phyloP scores from a whole-genome alignment of 441 rosid species.

The Biscutella auriculata region DNA sequence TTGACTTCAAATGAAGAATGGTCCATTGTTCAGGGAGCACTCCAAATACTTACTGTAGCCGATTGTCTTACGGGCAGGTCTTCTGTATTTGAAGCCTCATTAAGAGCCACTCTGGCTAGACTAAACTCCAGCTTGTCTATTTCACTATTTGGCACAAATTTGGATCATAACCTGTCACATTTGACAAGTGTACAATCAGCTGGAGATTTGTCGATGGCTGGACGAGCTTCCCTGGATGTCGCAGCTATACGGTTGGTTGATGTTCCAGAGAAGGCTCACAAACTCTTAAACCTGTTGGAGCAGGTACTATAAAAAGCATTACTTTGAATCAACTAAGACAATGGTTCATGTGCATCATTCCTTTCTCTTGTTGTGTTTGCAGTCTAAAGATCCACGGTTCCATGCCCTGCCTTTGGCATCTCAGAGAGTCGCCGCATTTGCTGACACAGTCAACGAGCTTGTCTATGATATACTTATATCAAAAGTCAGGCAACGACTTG shows the following conservation, averaged over 20 bases:
- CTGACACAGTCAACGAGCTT: constrained; percentile 83
- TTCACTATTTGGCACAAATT: constrained; percentile 58
- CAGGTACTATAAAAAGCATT: constrained; percentile 38
- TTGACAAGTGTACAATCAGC: constrained; percentile 33
- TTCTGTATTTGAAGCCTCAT: constrained; percentile 86
- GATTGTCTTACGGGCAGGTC: constrained; percentile 93
- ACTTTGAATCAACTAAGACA: not conserved
- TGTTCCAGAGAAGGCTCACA: constrained; percentile 79
- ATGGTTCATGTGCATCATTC: not conserved
- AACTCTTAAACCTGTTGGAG: constrained; percentile 72
- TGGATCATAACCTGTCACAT: constrained; percentile 63
- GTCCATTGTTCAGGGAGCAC: constrained; percentile 96
- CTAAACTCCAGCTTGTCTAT: constrained; percentile 74
- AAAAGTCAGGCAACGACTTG: constrained; percentile 85
- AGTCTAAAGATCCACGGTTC: constrained; percentile 97
- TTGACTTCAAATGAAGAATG: constrained; percentile 85
- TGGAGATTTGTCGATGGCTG: constrained; percentile 48
- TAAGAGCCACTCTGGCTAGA: constrained; percentile 90
- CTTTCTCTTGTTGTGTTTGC: constrained; percentile 18
- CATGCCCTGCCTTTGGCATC: constrained; percentile 92
- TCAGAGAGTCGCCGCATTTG: constrained; percentile 77
- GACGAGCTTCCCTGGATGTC: constrained; percentile 86
- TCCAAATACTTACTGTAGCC: constrained; percentile 91
- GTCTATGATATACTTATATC: constrained; percentile 92
- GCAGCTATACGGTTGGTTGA: constrained; percentile 82